These are phyloP conservation scores for Podospora fimiseda DNA, from an alignment of 495 filamentous ascomycete genomes.

Conservation along the genomic window DNA sequence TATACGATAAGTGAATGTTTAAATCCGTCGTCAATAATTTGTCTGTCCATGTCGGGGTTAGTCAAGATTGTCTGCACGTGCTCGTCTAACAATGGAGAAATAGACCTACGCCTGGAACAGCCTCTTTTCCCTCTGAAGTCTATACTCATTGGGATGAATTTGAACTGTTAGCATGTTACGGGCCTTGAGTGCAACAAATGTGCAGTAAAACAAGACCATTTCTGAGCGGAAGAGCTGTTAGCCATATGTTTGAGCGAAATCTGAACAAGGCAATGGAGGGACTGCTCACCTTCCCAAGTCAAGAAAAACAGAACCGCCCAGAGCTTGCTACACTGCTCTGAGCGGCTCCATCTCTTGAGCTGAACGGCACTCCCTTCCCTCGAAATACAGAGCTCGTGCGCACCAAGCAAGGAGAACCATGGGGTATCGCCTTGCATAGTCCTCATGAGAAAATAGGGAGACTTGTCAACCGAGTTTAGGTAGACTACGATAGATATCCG, in stretches of 20 bases:
- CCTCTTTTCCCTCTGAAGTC: constrained; percentile 55
- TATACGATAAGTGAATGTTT: constrained; percentile 68
- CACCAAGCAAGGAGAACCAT: constrained; percentile 43
- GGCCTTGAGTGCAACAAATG: constrained; percentile 67
- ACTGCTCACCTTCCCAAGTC: constrained; percentile 48
- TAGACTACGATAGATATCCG: constrained; percentile 44
- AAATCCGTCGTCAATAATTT: constrained; percentile 64
- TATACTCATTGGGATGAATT: constrained; percentile 51
- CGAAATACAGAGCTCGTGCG: constrained; percentile 44
- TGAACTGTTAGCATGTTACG: constrained; percentile 53
- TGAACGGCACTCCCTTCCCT: constrained; percentile 42
- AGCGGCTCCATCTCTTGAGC: constrained; percentile 42
- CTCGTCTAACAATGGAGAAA: not conserved
- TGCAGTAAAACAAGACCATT: constrained; percentile 75
- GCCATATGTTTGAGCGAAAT: not conserved
- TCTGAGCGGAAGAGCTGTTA: constrained; percentile 28
- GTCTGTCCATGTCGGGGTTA: constrained; percentile 45
- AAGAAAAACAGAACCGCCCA: constrained; percentile 49
- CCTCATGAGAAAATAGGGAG: constrained; percentile 38
- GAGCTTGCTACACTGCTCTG: constrained; percentile 36
- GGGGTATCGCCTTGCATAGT: constrained; percentile 32
- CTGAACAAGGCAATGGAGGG: not conserved
- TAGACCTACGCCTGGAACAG: constrained; percentile 61
- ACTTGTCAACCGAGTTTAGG: constrained; percentile 32
- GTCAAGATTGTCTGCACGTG: too few species aligned